Base-by-base conservation (phyloP, 306 rosid genomes). In the Malus orientalis region DNA sequence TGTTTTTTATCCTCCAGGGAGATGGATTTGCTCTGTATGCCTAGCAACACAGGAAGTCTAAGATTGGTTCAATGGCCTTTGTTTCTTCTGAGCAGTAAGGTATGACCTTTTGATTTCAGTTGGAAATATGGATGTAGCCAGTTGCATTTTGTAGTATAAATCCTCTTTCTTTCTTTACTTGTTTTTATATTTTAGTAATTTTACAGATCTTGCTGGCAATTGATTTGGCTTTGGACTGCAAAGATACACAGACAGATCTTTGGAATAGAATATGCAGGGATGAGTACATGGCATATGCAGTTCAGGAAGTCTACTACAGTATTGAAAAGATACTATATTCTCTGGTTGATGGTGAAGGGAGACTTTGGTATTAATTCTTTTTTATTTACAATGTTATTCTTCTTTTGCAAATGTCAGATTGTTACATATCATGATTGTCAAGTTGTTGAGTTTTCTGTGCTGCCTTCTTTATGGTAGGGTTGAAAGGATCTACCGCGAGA, bases 31-130 rank as follows among this genome's bases (percentile, higher is more conserved):
- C 97, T 95, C 32, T 86, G 86, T 71, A 86, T 93, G 47, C 98
- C 98, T 76, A 92, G 96, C 93, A 95, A 95, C 85, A 84, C 89
- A 8, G 97, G 97, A 83, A 95, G 92, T 77, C 81, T 95, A 59
- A 75, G 89, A 87, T 85, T 95, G 86, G 98, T 92, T 66, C 98
- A 95, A 73, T 95, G 98, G 98, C 98, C 98, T 80, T 86, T 95
- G 84, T 95, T 95, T 86, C 98, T 95, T 85, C 88, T 95, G 20
- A 92, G 97, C 79, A 92, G 98, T 81, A 95, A 95, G 98, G 98
- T 92, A 79, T 60, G 67, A 67, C 40, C 64, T 60, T 30, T 70
- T 55, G 25, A 54, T 64, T 74, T 75, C 74, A 75, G 61, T 66
- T 80, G 68, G 59, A 64, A 65, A 18, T 53, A 32, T 18, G 23